Evolutionary conservation across 2,329 filamentous ascomycete species (phyloP).

Genomic region (Scedosporium dehoogii): DNA sequence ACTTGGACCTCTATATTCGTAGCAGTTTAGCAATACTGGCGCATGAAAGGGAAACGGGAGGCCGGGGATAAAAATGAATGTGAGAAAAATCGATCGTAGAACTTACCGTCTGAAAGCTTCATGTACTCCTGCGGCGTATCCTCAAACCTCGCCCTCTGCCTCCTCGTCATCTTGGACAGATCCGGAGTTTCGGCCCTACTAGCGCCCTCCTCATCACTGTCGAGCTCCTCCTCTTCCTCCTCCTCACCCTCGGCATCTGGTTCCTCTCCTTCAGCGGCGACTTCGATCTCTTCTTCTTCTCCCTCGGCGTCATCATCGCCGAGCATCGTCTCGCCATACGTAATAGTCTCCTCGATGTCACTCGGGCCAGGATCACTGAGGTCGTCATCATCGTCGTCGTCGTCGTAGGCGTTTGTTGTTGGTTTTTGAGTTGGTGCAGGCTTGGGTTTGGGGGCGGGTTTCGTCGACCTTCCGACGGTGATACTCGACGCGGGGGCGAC

Average conservation of each 20-base stretch:
- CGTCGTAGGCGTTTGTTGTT: constrained; percentile 28
- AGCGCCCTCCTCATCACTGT: constrained; percentile 32
- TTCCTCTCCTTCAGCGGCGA: constrained; percentile 25
- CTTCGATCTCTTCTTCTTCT: constrained; percentile 30
- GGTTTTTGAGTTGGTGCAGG: constrained; percentile 19
- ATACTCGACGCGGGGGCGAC: constrained; percentile 29
- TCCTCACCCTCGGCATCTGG: constrained; percentile 28
- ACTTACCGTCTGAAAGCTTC: constrained; percentile 50
- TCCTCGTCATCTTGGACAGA: constrained; percentile 50
- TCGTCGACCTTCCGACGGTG: constrained; percentile 35
- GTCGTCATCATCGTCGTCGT: constrained; percentile 45
- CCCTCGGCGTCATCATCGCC: constrained; percentile 37
- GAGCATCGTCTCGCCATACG: constrained; percentile 33
- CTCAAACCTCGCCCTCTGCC: constrained; percentile 49
- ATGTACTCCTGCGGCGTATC: constrained; percentile 44
- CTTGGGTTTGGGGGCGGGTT: constrained; percentile 21
- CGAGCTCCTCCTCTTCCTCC: constrained; percentile 28
- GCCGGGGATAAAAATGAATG: not conserved
- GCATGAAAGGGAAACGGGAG: constrained; percentile 2
- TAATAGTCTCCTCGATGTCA: constrained; percentile 29
- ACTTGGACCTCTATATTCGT: constrained; percentile 47
- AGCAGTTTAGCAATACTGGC: not conserved
- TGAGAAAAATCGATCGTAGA: not conserved
- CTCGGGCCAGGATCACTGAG: constrained; percentile 42
- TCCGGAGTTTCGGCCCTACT: constrained; percentile 39